phyloP scores from a whole-genome alignment of 495 filamentous ascomycete species.

The Neurospora sp. region DNA sequence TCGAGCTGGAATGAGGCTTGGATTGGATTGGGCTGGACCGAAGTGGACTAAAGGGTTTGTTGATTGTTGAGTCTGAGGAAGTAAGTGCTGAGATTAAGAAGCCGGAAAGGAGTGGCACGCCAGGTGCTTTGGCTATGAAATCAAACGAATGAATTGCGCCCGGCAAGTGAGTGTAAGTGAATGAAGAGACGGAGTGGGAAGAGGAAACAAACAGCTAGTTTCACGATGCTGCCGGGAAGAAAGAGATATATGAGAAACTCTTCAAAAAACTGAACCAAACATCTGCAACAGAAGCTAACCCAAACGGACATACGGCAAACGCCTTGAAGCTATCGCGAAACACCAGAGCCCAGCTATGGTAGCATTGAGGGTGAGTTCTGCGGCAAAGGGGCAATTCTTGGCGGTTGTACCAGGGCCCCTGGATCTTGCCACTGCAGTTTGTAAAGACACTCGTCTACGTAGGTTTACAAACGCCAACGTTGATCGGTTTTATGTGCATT shows the following conservation, averaged over 20 bases:
- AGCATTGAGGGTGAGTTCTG: background rate
- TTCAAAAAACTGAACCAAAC: background rate
- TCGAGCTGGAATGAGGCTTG: background rate
- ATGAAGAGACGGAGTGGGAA: background rate
- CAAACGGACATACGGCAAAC: background rate
- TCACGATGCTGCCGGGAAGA: background rate
- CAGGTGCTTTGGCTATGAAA: background rate
- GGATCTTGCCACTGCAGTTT: background rate
- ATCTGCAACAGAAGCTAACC: background rate
- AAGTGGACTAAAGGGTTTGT: background rate
- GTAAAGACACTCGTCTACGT: background rate
- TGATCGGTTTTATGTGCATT: background rate
- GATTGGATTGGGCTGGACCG: background rate
- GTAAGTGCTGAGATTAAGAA: background rate
- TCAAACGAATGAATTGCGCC: background rate
- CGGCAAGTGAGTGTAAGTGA: background rate
- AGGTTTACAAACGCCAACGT: background rate
- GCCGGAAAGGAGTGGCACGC: background rate
- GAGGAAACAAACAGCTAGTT: background rate
- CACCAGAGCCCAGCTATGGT: background rate
- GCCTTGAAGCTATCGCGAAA: background rate
- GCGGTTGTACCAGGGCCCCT: background rate
- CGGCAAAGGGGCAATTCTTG: background rate
- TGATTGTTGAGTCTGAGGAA: background rate
- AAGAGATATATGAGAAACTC: background rate